phyloP scores from a whole-genome alignment of 495 filamentous ascomycete species.

The Tetracladium marchalianum region DNA sequence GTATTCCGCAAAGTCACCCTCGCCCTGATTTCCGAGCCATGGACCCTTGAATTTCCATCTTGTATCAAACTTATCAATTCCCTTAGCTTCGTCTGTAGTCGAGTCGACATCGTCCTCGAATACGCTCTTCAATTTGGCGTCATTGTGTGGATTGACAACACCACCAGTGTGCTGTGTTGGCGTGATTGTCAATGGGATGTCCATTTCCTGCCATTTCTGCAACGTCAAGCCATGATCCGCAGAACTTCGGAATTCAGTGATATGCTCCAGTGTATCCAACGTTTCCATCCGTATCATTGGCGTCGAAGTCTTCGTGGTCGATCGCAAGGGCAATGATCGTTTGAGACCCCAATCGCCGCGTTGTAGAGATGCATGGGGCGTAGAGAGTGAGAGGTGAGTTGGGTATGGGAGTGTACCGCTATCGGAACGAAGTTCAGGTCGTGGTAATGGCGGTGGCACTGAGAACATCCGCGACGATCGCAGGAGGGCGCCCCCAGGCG shows the following conservation, averaged over 20 bases:
- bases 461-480: constrained; percentile 50
- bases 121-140: constrained; percentile 29
- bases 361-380: constrained; percentile 59
- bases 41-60: constrained; percentile 75
- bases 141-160: neutral
- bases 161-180: constrained; percentile 24
- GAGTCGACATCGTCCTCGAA: constrained; percentile 49
- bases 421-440: constrained; percentile 38
- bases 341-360: constrained; percentile 95
- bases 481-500: constrained; percentile 50
- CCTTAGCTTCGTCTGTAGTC: constrained; percentile 28
- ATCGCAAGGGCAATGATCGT: constrained; percentile 63
- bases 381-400: constrained; percentile 77
- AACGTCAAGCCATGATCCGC: constrained; percentile 73
- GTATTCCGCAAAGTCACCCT: constrained; percentile 61
- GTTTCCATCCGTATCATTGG: constrained; percentile 61
- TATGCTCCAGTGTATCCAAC: constrained; percentile 81
- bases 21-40: constrained; percentile 67
- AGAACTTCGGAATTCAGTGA: constrained; percentile 83
- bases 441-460: constrained; percentile 41
- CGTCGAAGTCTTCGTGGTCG: constrained; percentile 58
- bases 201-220: constrained; percentile 78
- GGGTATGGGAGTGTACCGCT: constrained; percentile 70
- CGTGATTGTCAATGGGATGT: constrained; percentile 50
- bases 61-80: constrained; percentile 17